Conservation (phyloP, 1,139 yeast genomes). For the Diutina pseudorugosa region DNA sequence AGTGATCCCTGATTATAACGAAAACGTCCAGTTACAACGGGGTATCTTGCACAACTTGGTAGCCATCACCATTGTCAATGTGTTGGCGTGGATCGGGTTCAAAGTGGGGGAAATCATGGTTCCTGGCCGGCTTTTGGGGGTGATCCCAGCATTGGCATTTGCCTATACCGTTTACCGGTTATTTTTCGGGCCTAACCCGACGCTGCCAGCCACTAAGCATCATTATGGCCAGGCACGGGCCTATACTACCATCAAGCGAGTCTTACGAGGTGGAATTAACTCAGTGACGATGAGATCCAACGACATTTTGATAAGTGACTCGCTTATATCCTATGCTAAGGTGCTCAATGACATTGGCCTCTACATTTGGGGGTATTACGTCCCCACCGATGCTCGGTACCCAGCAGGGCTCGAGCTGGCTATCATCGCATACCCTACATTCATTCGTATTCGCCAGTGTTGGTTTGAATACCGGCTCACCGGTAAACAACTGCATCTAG, state of each 20-base stretch:
- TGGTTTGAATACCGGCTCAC: constrained; percentile 49
- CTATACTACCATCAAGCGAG: constrained; percentile 38
- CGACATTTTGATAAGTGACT: constrained; percentile 72
- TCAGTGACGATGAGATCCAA: constrained; percentile 48
- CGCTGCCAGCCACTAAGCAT: background rate
- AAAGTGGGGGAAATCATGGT: background rate
- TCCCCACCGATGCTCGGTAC: constrained; percentile 16
- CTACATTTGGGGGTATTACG: constrained; percentile 23
- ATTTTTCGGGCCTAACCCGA: background rate
- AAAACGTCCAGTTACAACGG: background rate
- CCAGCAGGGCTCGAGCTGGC: constrained; percentile 32
- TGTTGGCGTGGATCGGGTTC: background rate
- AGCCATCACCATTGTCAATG: background rate
- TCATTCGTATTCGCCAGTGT: constrained; percentile 74
- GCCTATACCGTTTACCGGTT: background rate
- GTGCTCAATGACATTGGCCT: constrained; percentile 47
- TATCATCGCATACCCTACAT: constrained; percentile 48
- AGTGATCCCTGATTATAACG: background rate
- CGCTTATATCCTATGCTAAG: constrained; percentile 66
- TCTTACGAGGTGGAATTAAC: constrained; percentile 45
- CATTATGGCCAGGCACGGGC: constrained; percentile 30
- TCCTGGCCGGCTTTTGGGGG: background rate
- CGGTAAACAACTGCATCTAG: constrained; percentile 41
- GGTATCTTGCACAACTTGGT: background rate
- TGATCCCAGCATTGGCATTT: background rate